Conservation (phyloP, 148 eudicot genomes). For the Rhododendron kiyosumense region DNA sequence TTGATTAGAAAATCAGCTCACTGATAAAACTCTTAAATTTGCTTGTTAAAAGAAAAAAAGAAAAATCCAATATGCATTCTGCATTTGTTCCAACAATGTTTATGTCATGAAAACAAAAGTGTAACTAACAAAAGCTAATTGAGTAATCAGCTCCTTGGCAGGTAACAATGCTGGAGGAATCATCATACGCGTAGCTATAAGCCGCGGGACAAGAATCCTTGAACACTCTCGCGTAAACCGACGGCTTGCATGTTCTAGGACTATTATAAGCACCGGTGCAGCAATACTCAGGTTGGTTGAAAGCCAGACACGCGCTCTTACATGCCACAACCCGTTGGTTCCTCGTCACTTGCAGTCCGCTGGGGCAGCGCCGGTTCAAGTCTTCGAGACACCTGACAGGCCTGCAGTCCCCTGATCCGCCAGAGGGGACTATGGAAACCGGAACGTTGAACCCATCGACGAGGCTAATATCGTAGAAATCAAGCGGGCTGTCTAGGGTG, state of each 20-base stretch:
- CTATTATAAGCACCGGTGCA: conserved; percentile 21
- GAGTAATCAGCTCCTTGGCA: conserved; percentile 30
- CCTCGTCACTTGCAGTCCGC: neutral
- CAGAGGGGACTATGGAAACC: conserved; percentile 14
- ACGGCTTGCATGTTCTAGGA: conserved; percentile 27
- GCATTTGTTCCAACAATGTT: neutral
- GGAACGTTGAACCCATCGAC: conserved; percentile 38
- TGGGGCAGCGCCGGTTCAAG: conserved; percentile 24
- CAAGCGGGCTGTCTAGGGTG: conserved; percentile 23
- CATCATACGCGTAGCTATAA: conserved; percentile 40
- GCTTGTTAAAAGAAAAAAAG: neutral
- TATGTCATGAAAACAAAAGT: no score
- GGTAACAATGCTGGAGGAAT: conserved; percentile 29
- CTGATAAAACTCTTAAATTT: neutral
- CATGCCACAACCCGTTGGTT: conserved; percentile 20
- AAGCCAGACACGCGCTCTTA: conserved; percentile 32
- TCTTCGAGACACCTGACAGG: conserved; percentile 16
- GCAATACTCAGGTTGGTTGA: conserved; percentile 22
- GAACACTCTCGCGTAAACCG: conserved; percentile 21
- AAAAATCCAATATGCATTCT: neutral
- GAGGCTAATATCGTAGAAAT: conserved; percentile 40
- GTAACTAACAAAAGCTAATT: conserved; percentile 27
- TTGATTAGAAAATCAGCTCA: neutral
- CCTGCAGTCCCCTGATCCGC: conserved; percentile 28
- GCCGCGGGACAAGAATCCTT: conserved; percentile 29